Conservation (phyloP, 1,139 yeast species). For the Hemisphaericaspora subhashii region DNA sequence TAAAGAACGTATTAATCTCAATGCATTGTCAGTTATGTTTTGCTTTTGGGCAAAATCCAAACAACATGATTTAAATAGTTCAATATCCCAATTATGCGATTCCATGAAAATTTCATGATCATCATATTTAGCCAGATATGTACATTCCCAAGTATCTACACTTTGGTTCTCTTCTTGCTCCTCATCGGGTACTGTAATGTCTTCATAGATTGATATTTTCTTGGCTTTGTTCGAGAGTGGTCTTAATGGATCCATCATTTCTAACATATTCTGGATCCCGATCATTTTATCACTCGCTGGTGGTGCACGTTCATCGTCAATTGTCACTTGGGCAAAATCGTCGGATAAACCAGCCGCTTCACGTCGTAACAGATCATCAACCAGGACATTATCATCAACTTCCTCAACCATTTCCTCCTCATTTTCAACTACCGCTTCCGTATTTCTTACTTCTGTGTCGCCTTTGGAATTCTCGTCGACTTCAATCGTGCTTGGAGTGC, state of each 20-base stretch:
- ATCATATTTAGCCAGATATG: background rate
- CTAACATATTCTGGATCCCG: slow-evolving; percentile 14
- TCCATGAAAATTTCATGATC: slow-evolving; percentile 27
- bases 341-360: slow-evolving; percentile 23
- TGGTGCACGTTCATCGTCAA: slow-evolving; percentile 15
- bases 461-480: no score
- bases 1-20: slow-evolving; percentile 7
- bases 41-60: slow-evolving; percentile 7
- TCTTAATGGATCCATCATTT: slow-evolving; percentile 43
- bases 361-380: no score
- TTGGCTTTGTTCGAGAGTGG: slow-evolving; percentile 34
- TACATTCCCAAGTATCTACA: background rate
- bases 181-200: slow-evolving; percentile 19
- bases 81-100: slow-evolving; percentile 25
- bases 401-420: no score
- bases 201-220: slow-evolving; percentile 42
- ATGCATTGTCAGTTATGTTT: slow-evolving; percentile 3
- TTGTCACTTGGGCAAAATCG: slow-evolving; percentile 41
- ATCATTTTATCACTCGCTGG: slow-evolving; percentile 33
- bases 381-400: no score
- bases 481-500: slow-evolving; percentile 15
- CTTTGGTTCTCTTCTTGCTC: slow-evolving; percentile 7
- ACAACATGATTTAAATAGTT: slow-evolving; percentile 12
- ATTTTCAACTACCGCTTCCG: background rate
- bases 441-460: slow-evolving; percentile 8